Conservation (phyloP, 441 rosid species). For the Viola pubescens region DNA sequence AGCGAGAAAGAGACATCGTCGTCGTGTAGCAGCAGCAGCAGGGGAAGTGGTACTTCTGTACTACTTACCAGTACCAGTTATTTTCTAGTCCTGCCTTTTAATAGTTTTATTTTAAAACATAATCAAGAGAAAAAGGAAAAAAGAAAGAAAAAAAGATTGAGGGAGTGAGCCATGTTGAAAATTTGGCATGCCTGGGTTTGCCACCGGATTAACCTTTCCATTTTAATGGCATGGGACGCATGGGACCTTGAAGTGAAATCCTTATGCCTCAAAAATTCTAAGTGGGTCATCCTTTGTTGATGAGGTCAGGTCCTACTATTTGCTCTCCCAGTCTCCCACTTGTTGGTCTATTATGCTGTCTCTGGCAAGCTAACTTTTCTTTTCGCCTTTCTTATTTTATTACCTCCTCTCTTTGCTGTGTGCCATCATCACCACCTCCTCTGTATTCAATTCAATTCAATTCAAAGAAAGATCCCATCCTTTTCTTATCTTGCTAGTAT, state of each 20-base stretch:
- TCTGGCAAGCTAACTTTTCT: conserved; percentile 1
- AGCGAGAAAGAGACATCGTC: background rate
- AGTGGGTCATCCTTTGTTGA: conserved; percentile 35
- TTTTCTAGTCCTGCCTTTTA: no score
- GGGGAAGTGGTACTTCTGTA: background rate
- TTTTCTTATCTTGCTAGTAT: conserved; percentile 16
- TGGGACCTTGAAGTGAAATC: conserved; percentile 42
- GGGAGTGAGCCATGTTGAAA: conserved; percentile 4
- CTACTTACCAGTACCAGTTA: no score
- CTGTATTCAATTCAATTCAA: conserved; percentile 6
- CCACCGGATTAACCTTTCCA: conserved; percentile 28
- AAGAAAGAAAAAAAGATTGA: conserved; percentile 1
- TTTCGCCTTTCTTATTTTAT: no score
- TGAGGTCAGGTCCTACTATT: background rate
- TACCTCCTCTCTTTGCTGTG: background rate
- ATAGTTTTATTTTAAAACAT: no score
- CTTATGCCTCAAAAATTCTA: conserved; percentile 30
- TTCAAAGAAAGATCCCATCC: conserved; percentile 27
- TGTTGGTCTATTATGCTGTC: conserved; percentile 29
- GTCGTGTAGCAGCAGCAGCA: background rate
- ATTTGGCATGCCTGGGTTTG: conserved; percentile 16
- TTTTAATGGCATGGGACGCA: background rate
- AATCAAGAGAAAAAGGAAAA: no score
- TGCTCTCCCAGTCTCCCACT: conserved; percentile 45
- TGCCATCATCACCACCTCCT: conserved; percentile 12